Conservation (phyloP, 2,329 filamentous ascomycete genomes). For the Hypoxylon sp. region DNA sequence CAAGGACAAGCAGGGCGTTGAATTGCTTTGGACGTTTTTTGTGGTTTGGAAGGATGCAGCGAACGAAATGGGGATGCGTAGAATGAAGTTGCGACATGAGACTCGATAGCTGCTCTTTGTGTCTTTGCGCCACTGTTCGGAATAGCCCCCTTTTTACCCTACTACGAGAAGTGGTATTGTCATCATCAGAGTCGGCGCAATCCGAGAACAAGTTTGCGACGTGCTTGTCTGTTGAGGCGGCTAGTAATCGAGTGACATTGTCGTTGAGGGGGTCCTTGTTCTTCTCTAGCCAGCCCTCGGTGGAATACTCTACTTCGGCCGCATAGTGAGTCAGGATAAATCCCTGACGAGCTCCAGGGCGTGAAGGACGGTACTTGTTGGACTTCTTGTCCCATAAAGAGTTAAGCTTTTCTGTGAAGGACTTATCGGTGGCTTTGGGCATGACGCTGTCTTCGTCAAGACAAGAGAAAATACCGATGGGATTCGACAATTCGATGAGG, state of each 20-base stretch:
- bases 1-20: constrained; percentile 89
- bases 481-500: constrained; percentile 93
- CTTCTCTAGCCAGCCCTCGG: constrained; percentile 95
- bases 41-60: constrained; percentile 97
- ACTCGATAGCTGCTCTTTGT: constrained; percentile 98
- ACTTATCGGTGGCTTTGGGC: constrained; percentile 97
- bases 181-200: constrained; percentile 85
- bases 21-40: constrained; percentile 97
- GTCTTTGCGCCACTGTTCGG: constrained; percentile 93
- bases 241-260: constrained; percentile 91
- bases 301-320: constrained; percentile 96
- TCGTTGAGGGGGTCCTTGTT: constrained; percentile 99
- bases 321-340: constrained; percentile 98
- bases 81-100: constrained; percentile 94
- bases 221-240: constrained; percentile 84
- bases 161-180: constrained; percentile 73
- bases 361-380: constrained; percentile 88
- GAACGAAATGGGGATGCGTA: constrained; percentile 97
- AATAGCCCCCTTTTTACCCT: constrained; percentile 98
- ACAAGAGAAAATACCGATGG: constrained; percentile 98
- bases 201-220: constrained; percentile 88
- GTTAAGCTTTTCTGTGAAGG: constrained; percentile 98
- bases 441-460: constrained; percentile 98
- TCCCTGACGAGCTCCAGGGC: constrained; percentile 79
- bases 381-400: constrained; percentile 97